These are phyloP conservation scores for Eucalyptus albens DNA, from an alignment of 345 rosid genomes.

Conservation along the genomic window DNA sequence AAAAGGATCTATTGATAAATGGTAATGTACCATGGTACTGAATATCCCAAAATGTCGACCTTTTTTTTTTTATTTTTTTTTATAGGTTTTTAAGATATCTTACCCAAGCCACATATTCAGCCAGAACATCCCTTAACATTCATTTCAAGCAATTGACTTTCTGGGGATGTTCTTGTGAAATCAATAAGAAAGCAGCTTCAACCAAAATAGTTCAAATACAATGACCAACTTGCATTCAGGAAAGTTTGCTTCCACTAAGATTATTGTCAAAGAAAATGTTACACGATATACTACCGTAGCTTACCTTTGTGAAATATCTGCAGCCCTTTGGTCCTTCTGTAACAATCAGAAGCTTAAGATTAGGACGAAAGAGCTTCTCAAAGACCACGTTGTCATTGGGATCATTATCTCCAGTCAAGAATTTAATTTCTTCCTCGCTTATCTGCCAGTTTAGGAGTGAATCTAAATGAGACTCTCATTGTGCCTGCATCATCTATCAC, in stretches of 20 bases:
- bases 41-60: too few species aligned
- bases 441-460: slow-evolving; percentile 27
- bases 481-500: not conserved
- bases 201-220: too few species aligned
- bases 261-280: not conserved
- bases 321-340: slow-evolving; percentile 91
- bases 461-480: not conserved
- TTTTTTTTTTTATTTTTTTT: too few species aligned
- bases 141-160: too few species aligned
- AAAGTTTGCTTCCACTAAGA: not conserved
- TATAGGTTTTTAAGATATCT: too few species aligned
- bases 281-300: not conserved
- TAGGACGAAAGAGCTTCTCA: slow-evolving; percentile 49
- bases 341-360: slow-evolving; percentile 73
- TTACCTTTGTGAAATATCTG: slow-evolving; percentile 86
- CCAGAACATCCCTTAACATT: too few species aligned
- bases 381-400: slow-evolving; percentile 47
- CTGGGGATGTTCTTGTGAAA: too few species aligned
- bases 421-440: slow-evolving; percentile 83
- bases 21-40: too few species aligned
- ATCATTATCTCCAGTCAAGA: slow-evolving; percentile 58
- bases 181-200: too few species aligned
- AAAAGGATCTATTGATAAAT: too few species aligned
- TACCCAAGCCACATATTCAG: too few species aligned
- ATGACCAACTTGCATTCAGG: too few species aligned